Evolutionary conservation across 331 rosid species (phyloP).

Genomic region (Cydonia oblonga): DNA sequence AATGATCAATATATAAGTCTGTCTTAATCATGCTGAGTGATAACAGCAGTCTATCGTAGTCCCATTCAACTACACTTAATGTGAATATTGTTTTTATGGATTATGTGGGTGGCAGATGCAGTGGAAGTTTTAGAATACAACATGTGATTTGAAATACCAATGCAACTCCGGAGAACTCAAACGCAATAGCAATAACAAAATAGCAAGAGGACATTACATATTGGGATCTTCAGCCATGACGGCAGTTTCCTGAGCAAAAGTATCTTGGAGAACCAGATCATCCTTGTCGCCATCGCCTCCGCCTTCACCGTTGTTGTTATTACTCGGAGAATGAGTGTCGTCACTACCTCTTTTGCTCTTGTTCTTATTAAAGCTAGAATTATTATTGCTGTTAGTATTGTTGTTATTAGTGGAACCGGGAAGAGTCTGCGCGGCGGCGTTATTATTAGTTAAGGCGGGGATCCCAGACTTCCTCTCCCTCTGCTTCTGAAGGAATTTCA

Average conservation of each 20-base stretch:
- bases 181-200: not conserved
- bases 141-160: too few species aligned
- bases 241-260: conserved; percentile 92
- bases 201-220: conserved; percentile 33
- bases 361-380: conserved; percentile 2
- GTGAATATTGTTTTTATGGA: not conserved
- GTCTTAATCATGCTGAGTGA: not conserved
- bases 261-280: conserved; percentile 79
- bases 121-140: too few species aligned
- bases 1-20: not conserved
- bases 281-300: conserved; percentile 59
- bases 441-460: conserved; percentile 35
- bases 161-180: not conserved
- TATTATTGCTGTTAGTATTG: not conserved
- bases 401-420: not conserved
- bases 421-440: conserved; percentile 5
- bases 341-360: conserved; percentile 7
- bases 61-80: not conserved
- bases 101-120: too few species aligned
- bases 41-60: not conserved
- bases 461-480: conserved; percentile 82
- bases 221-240: conserved; percentile 90
- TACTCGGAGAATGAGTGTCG: not conserved
- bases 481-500: conserved; percentile 83
- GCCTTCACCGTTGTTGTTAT: conserved; percentile 36